Base-by-base conservation (phyloP, 805 yeast genomes). In the Candida broadrunensis region DNA sequence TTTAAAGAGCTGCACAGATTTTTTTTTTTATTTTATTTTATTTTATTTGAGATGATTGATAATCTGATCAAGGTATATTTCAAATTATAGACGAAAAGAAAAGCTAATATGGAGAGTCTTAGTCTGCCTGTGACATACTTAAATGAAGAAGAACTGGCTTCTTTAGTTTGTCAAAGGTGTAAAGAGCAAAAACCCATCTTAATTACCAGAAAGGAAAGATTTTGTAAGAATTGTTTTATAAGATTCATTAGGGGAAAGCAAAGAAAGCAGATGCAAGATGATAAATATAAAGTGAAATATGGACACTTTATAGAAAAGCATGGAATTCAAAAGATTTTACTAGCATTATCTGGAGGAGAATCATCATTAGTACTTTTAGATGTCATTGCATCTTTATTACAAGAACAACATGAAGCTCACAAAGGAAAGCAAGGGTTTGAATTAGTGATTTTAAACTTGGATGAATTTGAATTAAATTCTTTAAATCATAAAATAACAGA, bases 231-330 rank as follows among this genome's bases (percentile, higher is more conserved):
- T 2, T 90, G 98, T 60, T 91, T 88, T 51, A 55, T 75, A 16
- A 73, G 81, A 44, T 90, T 88, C 56, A 70, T 90, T 27, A 73
- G 83, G 42, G 82, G 87, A 18, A 90, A 90, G 58, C 89, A 87
- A 60, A 72, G 96, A 46, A 85, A 84, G 54, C 85, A 75, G 54
- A 80, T 91, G 88, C 71, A 67, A 56, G 77, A 74, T 47, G 89
- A 85, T 12, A 77, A 72, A 40, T 89, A 76, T 63, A 85, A 87
- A 54, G 90, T 85, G 17, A 76, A 81, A 51, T 88, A 67, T 51
- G 79, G 78, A 12, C 61, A 63, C 1, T 65, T 65, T 14, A 66
- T 63, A 12, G 61, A 55, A 25, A 38, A 49, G 3, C 44, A 55
- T 33, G 65, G 56, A 12, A 42, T 56, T 2, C 79, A 75, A 14